phyloP scores from a whole-genome alignment of 345 rosid genomes.

The Salix arbutifolia region DNA sequence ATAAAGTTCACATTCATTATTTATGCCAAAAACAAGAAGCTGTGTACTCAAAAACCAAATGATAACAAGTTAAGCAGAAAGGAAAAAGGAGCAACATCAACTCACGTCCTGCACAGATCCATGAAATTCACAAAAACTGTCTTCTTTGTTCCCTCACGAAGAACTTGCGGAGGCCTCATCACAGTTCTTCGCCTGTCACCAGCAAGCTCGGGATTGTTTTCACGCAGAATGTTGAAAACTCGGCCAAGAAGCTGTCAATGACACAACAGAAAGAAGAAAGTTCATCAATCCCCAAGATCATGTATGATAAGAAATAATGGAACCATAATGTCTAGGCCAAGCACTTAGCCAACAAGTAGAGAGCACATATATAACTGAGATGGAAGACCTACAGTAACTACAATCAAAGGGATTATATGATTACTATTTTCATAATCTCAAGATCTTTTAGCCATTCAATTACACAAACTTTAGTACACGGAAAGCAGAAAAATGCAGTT shows the following conservation, averaged over 20 bases:
- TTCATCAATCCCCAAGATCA: background rate
- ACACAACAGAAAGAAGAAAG: background rate
- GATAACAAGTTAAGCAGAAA: no score
- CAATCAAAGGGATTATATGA: background rate
- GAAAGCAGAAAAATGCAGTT: background rate
- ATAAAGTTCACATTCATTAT: background rate
- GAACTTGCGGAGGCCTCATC: slow-evolving; percentile 98
- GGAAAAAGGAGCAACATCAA: background rate
- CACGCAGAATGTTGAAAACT: slow-evolving; percentile 82
- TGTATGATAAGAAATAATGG: background rate
- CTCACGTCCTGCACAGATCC: slow-evolving; percentile 94
- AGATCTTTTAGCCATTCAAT: background rate
- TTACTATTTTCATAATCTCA: background rate
- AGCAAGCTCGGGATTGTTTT: slow-evolving; percentile 91
- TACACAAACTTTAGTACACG: background rate
- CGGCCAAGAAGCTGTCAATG: slow-evolving; percentile 79
- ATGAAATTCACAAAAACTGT: slow-evolving; percentile 89
- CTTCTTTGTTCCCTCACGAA: slow-evolving; percentile 98
- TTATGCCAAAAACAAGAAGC: background rate
- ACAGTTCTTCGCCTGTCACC: slow-evolving; percentile 97
- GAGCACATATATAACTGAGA: background rate
- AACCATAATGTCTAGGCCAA: background rate
- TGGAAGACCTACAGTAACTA: background rate
- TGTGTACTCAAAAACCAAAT: background rate
- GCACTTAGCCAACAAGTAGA: background rate